Evolutionary conservation across 345 rosid species (phyloP).

Genomic region (Hibiscus syriacus): DNA sequence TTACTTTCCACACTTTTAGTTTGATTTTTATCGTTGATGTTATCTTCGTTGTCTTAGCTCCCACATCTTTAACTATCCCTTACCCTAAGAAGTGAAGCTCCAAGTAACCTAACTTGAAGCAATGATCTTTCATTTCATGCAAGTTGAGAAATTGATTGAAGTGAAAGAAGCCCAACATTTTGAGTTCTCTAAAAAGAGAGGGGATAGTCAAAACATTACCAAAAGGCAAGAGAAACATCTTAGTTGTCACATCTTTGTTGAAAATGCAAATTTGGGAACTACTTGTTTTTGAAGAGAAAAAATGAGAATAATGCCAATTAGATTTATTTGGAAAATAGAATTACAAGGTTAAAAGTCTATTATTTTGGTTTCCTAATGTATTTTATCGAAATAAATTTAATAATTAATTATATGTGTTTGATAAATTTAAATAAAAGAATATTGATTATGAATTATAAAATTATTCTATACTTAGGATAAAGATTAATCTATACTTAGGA

Average conservation of each 20-base stretch:
- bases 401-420: too few relatives aligned
- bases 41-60: neutral
- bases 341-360: neutral
- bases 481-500: too few relatives aligned
- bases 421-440: too few relatives aligned
- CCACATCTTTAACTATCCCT: neutral
- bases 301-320: neutral
- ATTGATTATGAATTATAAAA: too few relatives aligned
- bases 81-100: neutral
- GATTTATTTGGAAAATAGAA: neutral
- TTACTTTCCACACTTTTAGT: neutral
- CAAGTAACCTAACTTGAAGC: neutral
- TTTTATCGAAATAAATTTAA: too few relatives aligned
- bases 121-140: neutral
- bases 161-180: conserved; percentile 1
- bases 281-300: neutral
- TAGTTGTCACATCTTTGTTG: neutral
- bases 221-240: neutral
- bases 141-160: conserved; percentile 1
- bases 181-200: neutral
- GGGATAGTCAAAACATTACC: neutral
- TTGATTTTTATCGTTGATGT: neutral
- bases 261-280: neutral
- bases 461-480: too few relatives aligned
- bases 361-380: too few relatives aligned